Base-by-base conservation (phyloP, 768 basidiomycete species). In the Tricholoma sp. region DNA sequence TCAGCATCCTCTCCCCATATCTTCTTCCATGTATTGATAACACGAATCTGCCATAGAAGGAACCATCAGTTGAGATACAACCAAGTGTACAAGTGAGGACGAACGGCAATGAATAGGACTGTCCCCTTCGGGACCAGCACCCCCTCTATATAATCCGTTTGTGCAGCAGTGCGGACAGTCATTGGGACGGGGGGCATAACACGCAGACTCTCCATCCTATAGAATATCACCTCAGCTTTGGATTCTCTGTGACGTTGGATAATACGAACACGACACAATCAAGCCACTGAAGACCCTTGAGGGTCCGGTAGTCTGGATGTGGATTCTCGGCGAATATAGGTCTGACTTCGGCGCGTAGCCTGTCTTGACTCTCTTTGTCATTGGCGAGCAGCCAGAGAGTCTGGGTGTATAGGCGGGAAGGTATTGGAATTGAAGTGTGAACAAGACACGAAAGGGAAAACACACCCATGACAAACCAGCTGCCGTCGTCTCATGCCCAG, bases 351-450 rank as follows among this genome's bases (percentile, higher is more conserved):
- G 77, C 75, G 6, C 84, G 77, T 2, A 88, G 73, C 42, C 71
- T 73, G 6, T 66, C 68, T 63, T 86, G 85, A 50, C 73, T 67
- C n/a, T 74, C 72, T 2, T 70, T 75, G 63, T 83, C 70, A 44
- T 79, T 78, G 10, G 81, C 76, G 12, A 85, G 74, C 18, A 80
- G 70, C 80, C 80, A 82, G 6, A 82, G 67, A 0, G 79, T 78
- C 80, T 77, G 41, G 59, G n/a, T n/a, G n/a, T 6, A 15, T 34
- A 58, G 9, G 29, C 41, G 28, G 65, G 4, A 66, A 50, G 31
- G 32, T 11, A 29, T 12, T 29, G 28, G 6, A 20, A 8, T 13
- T 36, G 34, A 36, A 36, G 9, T 36, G 34, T 24, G 4, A 24
- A 24, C 24, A 24, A 36, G 8, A 36, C 3, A 36, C 13, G 50